A percentile compares a stretch with the other conserved stretches of the same genome.
phyloP scores from a whole-genome alignment of 371 early-diverging fungal species.

The Mucor indicus region DNA sequence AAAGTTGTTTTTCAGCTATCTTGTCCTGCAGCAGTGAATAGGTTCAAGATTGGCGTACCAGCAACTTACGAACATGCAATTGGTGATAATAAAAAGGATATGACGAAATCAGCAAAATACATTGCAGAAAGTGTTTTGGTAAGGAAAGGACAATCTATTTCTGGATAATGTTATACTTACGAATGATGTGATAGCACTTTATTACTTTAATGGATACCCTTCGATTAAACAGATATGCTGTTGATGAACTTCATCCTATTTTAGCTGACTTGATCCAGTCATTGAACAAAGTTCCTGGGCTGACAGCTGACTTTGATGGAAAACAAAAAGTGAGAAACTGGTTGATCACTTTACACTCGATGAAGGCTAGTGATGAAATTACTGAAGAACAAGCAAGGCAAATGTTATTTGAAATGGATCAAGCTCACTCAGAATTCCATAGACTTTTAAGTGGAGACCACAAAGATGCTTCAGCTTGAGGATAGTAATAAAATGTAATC shows the following conservation, averaged over 20 bases:
- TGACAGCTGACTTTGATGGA: constrained; percentile 83
- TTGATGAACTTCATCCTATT: constrained; percentile 90
- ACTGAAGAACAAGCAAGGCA: constrained; percentile 87
- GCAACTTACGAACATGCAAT: constrained; percentile 87
- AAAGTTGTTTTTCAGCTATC: constrained; percentile 43
- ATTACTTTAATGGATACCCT: constrained; percentile 93
- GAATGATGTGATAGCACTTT: constrained; percentile 54
- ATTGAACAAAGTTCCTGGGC: constrained; percentile 75
- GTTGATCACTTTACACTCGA: constrained; percentile 85
- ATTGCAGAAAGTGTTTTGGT: constrained; percentile 87
- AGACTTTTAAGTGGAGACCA: constrained; percentile 54
- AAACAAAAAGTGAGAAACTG: constrained; percentile 83
- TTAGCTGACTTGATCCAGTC: constrained; percentile 88
- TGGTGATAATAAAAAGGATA: constrained; percentile 47
- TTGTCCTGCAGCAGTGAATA: constrained; percentile 80
- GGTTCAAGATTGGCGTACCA: constrained; percentile 83
- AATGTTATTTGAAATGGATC: constrained; percentile 91
- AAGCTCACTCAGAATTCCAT: constrained; percentile 64
- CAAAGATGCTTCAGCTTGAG: constrained; percentile 14
- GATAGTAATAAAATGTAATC: too few relatives aligned
- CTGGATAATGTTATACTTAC: not conserved
- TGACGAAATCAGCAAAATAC: constrained; percentile 64
- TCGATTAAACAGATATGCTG: constrained; percentile 81
- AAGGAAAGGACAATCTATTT: constrained; percentile 9
- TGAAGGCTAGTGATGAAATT: constrained; percentile 91